phyloP scores from a whole-genome alignment of 345 rosid genomes.

The Hevea brasiliensis region DNA sequence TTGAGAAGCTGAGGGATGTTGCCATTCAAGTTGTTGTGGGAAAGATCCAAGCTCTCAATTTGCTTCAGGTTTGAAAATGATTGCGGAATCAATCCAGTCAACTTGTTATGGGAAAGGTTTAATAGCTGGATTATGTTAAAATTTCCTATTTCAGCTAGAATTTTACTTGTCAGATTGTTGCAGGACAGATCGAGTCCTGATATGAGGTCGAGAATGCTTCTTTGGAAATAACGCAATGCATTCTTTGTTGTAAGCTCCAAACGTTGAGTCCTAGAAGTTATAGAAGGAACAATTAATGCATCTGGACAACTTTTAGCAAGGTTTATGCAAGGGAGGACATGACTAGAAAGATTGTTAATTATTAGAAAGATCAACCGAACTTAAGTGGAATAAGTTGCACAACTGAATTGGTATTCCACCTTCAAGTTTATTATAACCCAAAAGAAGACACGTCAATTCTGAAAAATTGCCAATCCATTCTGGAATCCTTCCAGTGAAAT shows the following conservation, averaged over 20 bases:
- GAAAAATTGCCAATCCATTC: slow-evolving; percentile 9
- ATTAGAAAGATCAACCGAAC: slow-evolving; percentile 23
- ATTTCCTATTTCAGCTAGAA: slow-evolving; percentile 29
- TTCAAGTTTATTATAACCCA: slow-evolving; percentile 19
- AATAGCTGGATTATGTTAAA: slow-evolving; percentile 9
- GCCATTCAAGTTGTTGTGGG: slow-evolving; percentile 13
- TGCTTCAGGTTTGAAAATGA: not conserved
- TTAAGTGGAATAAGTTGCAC: slow-evolving; percentile 12
- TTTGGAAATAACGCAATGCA: slow-evolving; percentile 4
- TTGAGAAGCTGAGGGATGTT: not conserved
- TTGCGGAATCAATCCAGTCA: slow-evolving; percentile 2
- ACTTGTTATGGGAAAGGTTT: not conserved
- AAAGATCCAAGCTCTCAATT: slow-evolving; percentile 23
- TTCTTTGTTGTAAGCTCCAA: not conserved
- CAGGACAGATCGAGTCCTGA: slow-evolving; percentile 39
- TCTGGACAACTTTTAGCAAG: too few relatives aligned
- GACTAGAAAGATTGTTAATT: slow-evolving; percentile 16
- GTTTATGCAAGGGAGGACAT: slow-evolving; percentile 8
- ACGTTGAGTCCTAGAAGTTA: not conserved
- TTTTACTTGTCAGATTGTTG: slow-evolving; percentile 30
- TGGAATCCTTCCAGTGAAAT: slow-evolving; percentile 18
- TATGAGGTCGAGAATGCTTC: not conserved
- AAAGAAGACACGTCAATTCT: slow-evolving; percentile 18
- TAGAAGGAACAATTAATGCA: too few relatives aligned
- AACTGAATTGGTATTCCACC: slow-evolving; percentile 19